Conservation (phyloP, 1,284 basidiomycete genomes). For the Peniophora sp. region DNA sequence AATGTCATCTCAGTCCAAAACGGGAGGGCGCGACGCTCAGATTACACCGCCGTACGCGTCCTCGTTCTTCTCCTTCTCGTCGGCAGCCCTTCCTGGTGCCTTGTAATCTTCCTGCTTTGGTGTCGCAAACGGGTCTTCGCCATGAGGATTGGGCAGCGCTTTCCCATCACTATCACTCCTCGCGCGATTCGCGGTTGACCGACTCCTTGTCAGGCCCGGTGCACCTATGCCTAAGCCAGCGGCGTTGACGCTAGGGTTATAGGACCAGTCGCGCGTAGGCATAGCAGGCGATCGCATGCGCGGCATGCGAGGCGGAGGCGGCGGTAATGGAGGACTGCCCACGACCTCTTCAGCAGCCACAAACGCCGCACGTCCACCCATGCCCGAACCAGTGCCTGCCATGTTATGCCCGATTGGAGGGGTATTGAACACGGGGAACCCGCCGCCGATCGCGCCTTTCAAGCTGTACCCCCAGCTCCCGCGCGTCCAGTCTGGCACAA, state of each 20-base stretch:
- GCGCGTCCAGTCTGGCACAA: constrained; percentile 58
- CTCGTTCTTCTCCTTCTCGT: constrained; percentile 3
- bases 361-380: background rate
- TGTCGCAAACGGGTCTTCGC: background rate
- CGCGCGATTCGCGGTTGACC: background rate
- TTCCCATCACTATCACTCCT: background rate
- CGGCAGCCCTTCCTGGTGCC: background rate
- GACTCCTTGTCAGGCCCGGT: background rate
- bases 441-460: constrained; percentile 26
- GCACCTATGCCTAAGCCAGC: background rate
- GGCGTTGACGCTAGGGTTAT: background rate
- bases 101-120: background rate
- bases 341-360: background rate
- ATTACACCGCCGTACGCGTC: constrained; percentile 12
- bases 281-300: background rate
- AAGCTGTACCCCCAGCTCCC: constrained; percentile 47
- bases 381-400: background rate
- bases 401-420: constrained; percentile 16
- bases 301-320: background rate
- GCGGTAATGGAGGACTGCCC: background rate
- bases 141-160: background rate
- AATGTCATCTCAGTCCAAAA: background rate
- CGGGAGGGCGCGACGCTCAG: background rate
- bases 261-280: background rate
- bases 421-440: constrained; percentile 22